Percentiles rank a stretch among this genome's conserved stretches.
phyloP scores from a whole-genome alignment of 2,329 filamentous ascomycete genomes.

The Fusarium brachygibbosum region DNA sequence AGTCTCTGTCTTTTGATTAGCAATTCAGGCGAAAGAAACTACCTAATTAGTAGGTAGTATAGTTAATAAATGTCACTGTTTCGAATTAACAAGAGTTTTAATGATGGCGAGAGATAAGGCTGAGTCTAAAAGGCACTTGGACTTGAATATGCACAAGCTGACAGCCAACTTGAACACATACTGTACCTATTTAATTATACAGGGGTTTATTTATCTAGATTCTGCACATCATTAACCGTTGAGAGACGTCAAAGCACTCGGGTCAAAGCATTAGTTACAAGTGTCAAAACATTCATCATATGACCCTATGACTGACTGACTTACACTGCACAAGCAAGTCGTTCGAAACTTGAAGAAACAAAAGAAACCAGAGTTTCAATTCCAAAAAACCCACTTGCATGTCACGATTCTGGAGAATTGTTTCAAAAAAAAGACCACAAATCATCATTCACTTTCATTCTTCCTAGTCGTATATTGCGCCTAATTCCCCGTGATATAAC shows the following conservation, averaged over 20 bases:
- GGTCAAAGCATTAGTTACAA: background rate
- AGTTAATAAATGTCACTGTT: constrained; percentile 23
- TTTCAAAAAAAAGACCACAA: background rate
- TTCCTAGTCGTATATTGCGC: constrained; percentile 25
- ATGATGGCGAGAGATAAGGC: constrained; percentile 18
- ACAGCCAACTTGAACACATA: background rate
- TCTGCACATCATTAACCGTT: constrained; percentile 4
- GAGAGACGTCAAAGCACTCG: background rate
- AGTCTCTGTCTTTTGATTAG: constrained; percentile 5
- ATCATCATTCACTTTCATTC: constrained; percentile 4
- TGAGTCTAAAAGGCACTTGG: constrained; percentile 13
- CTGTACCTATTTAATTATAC: background rate
- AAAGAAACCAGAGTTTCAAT: constrained; percentile 1
- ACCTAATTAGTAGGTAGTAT: too few species aligned
- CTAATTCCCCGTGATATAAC: constrained; percentile 20
- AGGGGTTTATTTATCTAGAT: background rate
- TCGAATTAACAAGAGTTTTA: constrained; percentile 14
- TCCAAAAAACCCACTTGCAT: background rate
- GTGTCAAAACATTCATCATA: background rate
- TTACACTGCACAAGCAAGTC: background rate
- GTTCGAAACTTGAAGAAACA: constrained; percentile 1
- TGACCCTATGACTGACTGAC: background rate
- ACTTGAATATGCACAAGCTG: background rate
- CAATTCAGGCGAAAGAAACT: background rate
- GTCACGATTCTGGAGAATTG: background rate